Conservation (phyloP, 306 rosid species). For the Senna tora region DNA sequence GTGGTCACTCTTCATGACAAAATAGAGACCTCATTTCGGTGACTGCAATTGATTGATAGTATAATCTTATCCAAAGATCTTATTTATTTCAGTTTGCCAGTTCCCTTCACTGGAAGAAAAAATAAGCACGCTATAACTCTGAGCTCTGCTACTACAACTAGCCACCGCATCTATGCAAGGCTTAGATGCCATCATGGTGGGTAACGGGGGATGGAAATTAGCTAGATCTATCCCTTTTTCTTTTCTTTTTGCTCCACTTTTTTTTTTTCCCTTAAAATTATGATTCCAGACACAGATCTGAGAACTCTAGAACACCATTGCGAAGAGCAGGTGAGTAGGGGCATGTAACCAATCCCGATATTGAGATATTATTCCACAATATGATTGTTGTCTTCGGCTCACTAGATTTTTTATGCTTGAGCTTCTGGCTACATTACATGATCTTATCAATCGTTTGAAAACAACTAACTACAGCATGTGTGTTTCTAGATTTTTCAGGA, state of each 20-base stretch:
- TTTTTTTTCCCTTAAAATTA: constrained; percentile 11
- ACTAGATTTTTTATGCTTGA: neutral
- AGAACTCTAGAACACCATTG: constrained; percentile 37
- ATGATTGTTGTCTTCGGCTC: constrained; percentile 42
- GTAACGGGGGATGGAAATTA: constrained; percentile 36
- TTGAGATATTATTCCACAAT: constrained; percentile 40
- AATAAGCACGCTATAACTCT: constrained; percentile 30
- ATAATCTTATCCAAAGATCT: constrained; percentile 27
- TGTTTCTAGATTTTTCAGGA: neutral
- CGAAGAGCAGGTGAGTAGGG: constrained; percentile 46
- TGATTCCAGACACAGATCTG: constrained; percentile 39
- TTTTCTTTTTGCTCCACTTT: constrained; percentile 20
- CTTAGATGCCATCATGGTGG: constrained; percentile 21
- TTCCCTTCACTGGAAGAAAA: constrained; percentile 29
- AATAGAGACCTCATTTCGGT: constrained; percentile 67
- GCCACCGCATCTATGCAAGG: constrained; percentile 32
- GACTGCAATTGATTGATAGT: constrained; percentile 37
- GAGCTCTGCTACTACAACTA: constrained; percentile 35
- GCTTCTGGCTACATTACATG: constrained; percentile 17
- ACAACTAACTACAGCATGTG: neutral
- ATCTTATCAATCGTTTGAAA: neutral
- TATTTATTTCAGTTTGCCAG: constrained; percentile 21
- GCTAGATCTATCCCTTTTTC: constrained; percentile 30
- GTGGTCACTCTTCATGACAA: constrained; percentile 95
- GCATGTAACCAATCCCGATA: constrained; percentile 48